Evolutionary conservation across 2,329 filamentous ascomycete genomes (phyloP).

Genomic region (Pseudogymnoascus sp.): DNA sequence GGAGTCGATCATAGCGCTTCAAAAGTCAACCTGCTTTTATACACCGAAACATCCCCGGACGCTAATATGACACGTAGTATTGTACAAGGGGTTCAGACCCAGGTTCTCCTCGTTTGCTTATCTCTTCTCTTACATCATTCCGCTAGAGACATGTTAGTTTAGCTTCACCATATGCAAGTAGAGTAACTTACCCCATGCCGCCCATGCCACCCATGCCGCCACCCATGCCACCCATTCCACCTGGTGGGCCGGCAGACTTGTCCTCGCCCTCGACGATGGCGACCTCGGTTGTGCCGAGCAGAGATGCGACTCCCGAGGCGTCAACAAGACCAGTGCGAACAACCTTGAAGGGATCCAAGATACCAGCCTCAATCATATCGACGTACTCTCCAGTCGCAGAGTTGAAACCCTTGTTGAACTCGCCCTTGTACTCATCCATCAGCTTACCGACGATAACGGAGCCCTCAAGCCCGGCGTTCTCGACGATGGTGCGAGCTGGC

Average conservation of each 20-base stretch:
- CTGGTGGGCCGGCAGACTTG: slow-evolving; percentile 64
- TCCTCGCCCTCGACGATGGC: slow-evolving; percentile 97
- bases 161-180: neutral
- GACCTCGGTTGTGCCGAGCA: slow-evolving; percentile 96
- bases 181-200: slow-evolving; percentile 50
- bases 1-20: slow-evolving; percentile 3
- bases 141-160: slow-evolving; percentile 14
- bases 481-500: slow-evolving; percentile 88
- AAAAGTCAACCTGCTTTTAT: slow-evolving; percentile 3
- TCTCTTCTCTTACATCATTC: slow-evolving; percentile 30
- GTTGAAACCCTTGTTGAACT: slow-evolving; percentile 99
- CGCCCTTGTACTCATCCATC: slow-evolving; percentile 78
- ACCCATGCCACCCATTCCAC: slow-evolving; percentile 61
- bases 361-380: slow-evolving; percentile 95
- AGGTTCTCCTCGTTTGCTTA: neutral
- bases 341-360: slow-evolving; percentile 98
- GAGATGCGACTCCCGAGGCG: slow-evolving; percentile 89
- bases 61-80: slow-evolving; percentile 11
- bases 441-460: slow-evolving; percentile 97
- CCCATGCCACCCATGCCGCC: slow-evolving; percentile 48
- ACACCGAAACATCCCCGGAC: slow-evolving; percentile 2
- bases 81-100: slow-evolving; percentile 6
- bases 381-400: slow-evolving; percentile 96
- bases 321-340: slow-evolving; percentile 94
- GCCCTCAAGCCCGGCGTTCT: slow-evolving; percentile 95